A percentile compares a stretch with the other conserved stretches of the same genome.
These are phyloP conservation scores for Marchantia paleacea DNA, from an alignment of 225 moss, liverwort and hornwort genomes.

Conservation along the genomic window DNA sequence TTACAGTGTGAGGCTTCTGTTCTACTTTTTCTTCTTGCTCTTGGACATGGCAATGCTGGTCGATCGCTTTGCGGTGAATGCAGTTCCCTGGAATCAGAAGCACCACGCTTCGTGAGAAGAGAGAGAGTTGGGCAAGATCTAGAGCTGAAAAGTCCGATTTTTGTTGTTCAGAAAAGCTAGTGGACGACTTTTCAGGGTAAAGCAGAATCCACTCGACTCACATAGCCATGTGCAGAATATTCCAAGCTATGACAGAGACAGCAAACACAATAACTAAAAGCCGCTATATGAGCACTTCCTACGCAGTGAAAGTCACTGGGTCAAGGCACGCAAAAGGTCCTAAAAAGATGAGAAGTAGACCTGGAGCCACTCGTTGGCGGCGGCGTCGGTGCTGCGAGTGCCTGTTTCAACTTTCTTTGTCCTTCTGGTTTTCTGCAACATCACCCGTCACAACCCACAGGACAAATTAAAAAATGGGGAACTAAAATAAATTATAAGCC, in stretches of 20 bases:
- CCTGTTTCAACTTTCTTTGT: constrained; percentile 93
- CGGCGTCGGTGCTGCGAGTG: constrained; percentile 62
- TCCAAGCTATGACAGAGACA: background rate
- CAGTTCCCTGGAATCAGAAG: constrained; percentile 35
- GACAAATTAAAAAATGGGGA: too few species aligned
- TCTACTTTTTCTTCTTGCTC: constrained; percentile 49
- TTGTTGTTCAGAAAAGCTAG: background rate
- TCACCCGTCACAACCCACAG: background rate
- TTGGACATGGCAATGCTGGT: constrained; percentile 31
- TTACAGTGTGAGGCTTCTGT: background rate
- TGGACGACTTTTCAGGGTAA: background rate
- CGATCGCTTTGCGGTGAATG: constrained; percentile 47
- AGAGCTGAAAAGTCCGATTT: background rate
- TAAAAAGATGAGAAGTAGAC: constrained; percentile 26
- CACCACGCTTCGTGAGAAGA: background rate
- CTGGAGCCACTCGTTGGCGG: constrained; percentile 78
- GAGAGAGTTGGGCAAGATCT: background rate
- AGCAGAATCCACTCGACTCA: too few species aligned
- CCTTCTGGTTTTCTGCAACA: constrained; percentile 70
- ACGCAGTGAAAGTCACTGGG: background rate
- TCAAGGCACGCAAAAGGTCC: background rate
- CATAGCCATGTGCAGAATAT: background rate
- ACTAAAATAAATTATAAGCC: too few species aligned
- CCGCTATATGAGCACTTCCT: too few species aligned
- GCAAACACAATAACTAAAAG: background rate